Base-by-base conservation (phyloP, 352 stramenopile genomes). In the Lagenidium giganteum region DNA sequence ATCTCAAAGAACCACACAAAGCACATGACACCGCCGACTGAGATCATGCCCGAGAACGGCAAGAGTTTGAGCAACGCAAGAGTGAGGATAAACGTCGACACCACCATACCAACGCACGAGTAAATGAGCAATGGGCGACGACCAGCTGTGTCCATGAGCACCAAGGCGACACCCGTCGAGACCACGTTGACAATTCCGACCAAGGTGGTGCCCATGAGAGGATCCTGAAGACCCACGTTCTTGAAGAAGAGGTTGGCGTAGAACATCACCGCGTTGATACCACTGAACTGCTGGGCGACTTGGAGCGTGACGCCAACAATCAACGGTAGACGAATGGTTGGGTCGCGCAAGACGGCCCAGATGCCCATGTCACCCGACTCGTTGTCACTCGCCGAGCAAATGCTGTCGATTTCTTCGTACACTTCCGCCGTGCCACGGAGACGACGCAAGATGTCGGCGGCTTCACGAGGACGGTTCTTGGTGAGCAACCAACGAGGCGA, bases 1-100 rank as follows among this genome's bases (percentile, higher is more conserved):
- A 65, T 73, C 46, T 69, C 58, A 45, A 73, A 73, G 54, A 73
- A 73, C 63, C 63, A 73, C 39, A 73, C 63, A 44, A 73, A 73
- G 44, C 62, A 67, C 57, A 73, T 69, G 16, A 73, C 59, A 28
- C 63, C 63, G 25, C 63, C 63, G 25, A 73, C 63, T 39, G 58
- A 69, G 32, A 73, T 51, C 51, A 73, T 66, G 42, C 51, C 47
- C n/a, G 44, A 57, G 48, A 70, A 73, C 20, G 63, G 63, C 24
- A 73, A 35, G 36, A 73, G 35, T 29, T 73, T 67, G 35, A 67
- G 61, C 46, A 73, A 33, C n/a, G 54, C 63, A 8, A 73, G 43
- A 37, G 63, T 73, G 43, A 73, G 50, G 12, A 73, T 24, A 23
- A 73, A n/a, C 8, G 49, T 51, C 37, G 63, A 73, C 17, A 63